Evolutionary conservation across 2,329 filamentous ascomycete species (phyloP).

Genomic region (Biscogniauxia sp.): DNA sequence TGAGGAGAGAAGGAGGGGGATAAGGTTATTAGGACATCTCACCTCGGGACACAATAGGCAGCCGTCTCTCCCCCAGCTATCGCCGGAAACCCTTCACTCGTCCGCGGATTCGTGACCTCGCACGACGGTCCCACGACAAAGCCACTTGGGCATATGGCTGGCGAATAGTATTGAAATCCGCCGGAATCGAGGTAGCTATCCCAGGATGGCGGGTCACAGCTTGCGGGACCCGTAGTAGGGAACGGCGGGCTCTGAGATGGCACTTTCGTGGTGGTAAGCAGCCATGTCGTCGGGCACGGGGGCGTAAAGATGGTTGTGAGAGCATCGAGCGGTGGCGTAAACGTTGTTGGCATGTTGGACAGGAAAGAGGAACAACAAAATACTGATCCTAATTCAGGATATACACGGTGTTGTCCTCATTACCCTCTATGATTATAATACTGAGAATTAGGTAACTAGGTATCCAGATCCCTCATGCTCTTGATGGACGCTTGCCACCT

Average conservation of each 20-base stretch:
- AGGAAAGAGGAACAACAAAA: neutral
- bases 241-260: slow-evolving; percentile 40
- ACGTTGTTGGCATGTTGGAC: slow-evolving; percentile 11
- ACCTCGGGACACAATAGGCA: slow-evolving; percentile 30
- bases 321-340: slow-evolving; percentile 31
- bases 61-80: slow-evolving; percentile 24
- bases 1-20: no score
- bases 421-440: neutral
- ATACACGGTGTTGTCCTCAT: neutral
- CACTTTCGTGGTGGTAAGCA: slow-evolving; percentile 37
- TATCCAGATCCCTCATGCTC: no score
- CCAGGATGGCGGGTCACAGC: slow-evolving; percentile 39
- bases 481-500: no score
- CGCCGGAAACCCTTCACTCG: slow-evolving; percentile 26
- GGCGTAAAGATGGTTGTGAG: slow-evolving; percentile 42
- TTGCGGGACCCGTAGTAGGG: slow-evolving; percentile 30
- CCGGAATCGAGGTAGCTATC: slow-evolving; percentile 31
- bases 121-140: slow-evolving; percentile 23
- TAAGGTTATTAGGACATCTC: slow-evolving; percentile 4
- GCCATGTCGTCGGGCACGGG: slow-evolving; percentile 38
- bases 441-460: no score
- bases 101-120: slow-evolving; percentile 24
- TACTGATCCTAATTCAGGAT: neutral
- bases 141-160: slow-evolving; percentile 24
- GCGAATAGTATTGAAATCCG: slow-evolving; percentile 34